A percentile compares a stretch with the other conserved stretches of the same genome.
These are phyloP conservation scores for Medicago lupulina DNA, from an alignment of 306 rosid species.

Conservation along the genomic window DNA sequence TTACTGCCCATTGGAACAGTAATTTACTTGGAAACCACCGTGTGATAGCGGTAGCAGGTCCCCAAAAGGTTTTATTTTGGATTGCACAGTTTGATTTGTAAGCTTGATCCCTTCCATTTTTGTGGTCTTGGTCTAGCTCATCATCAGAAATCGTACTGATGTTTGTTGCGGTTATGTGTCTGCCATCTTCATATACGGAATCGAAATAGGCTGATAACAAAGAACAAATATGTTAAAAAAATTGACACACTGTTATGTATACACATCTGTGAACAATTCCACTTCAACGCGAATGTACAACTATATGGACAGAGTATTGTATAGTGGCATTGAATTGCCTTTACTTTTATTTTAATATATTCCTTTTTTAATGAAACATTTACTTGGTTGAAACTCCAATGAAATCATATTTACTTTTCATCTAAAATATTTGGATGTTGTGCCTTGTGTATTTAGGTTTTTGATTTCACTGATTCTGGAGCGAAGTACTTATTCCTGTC, in stretches of 20 bases:
- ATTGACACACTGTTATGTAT: background rate
- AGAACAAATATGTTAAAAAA: slow-evolving; percentile 17
- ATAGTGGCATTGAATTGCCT: slow-evolving; percentile 40
- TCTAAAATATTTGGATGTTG: background rate
- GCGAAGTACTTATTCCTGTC: background rate
- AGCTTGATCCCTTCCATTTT: slow-evolving; percentile 29
- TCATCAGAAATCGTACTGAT: slow-evolving; percentile 16
- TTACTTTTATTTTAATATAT: slow-evolving; percentile 2
- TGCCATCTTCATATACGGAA: slow-evolving; percentile 29
- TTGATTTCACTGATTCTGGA: background rate
- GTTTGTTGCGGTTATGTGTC: slow-evolving; percentile 30
- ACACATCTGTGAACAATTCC: slow-evolving; percentile 20
- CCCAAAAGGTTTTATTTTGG: slow-evolving; percentile 27
- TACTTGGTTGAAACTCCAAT: background rate
- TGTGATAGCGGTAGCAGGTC: slow-evolving; percentile 20
- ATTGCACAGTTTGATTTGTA: slow-evolving; percentile 21
- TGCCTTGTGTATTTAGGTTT: background rate
- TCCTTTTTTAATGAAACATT: background rate
- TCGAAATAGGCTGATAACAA: slow-evolving; percentile 36
- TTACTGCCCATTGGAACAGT: slow-evolving; percentile 34
- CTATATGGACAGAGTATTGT: slow-evolving; percentile 33
- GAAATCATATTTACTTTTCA: background rate
- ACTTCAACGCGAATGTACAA: slow-evolving; percentile 23
- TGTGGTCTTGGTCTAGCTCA: slow-evolving; percentile 31
- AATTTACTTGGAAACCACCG: background rate